Evolutionary conservation across 176 grass and related monocot genomes (phyloP).

Genomic region (Melocanna baccifera): DNA sequence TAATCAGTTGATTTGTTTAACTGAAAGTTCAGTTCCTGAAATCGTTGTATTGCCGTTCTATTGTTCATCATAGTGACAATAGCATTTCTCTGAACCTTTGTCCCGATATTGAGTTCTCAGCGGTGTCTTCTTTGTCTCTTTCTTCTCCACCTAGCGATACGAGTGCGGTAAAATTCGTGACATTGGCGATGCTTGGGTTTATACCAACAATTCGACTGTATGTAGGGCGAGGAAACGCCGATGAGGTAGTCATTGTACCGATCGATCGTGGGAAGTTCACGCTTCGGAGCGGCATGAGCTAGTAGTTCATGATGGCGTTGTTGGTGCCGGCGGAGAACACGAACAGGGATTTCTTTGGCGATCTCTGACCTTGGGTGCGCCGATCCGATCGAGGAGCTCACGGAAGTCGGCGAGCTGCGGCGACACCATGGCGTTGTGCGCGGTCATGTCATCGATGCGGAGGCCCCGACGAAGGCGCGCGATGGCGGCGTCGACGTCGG

Average conservation of each 20-base stretch:
- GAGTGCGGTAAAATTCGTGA: too few species aligned
- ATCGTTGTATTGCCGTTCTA: too few species aligned
- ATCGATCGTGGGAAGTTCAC: conserved; percentile 23
- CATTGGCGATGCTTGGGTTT: too few species aligned
- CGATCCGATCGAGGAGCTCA: conserved; percentile 33
- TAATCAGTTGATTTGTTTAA: too few species aligned
- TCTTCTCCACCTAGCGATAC: too few species aligned
- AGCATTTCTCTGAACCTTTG: too few species aligned
- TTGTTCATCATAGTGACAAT: too few species aligned
- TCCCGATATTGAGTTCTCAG: too few species aligned
- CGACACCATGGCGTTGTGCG: conserved; percentile 14
- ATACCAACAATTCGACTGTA: too few species aligned
- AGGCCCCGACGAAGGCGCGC: conserved; percentile 60
- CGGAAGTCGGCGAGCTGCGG: conserved; percentile 45
- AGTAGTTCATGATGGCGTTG: conserved; percentile 57
- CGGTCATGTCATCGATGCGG: conserved; percentile 64
- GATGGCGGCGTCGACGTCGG: conserved; percentile 28
- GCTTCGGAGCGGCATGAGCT: conserved; percentile 10
- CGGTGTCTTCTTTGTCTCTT: too few species aligned
- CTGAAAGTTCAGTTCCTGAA: too few species aligned
- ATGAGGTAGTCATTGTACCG: conserved; percentile 53
- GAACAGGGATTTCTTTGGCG: conserved; percentile 35
- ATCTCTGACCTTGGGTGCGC: conserved; percentile 32
- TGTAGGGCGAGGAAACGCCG: conserved; percentile 17
- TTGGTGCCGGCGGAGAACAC: conserved; percentile 59